Evolutionary conservation across 495 filamentous ascomycete genomes (phyloP).

Genomic region (Trichodelitschia bisporula): DNA sequence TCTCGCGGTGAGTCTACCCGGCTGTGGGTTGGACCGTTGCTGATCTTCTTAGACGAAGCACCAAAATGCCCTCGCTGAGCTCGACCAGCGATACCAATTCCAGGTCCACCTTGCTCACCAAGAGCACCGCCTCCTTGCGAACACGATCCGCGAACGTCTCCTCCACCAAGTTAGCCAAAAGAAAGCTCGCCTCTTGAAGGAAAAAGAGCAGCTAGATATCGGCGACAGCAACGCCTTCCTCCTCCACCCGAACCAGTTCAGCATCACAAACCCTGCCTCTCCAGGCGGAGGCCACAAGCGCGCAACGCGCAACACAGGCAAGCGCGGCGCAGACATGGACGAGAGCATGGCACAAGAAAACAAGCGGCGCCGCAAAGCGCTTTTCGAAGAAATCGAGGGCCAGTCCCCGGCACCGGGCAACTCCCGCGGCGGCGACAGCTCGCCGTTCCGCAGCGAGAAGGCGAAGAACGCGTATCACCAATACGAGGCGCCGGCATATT

Average conservation of each 20-base stretch:
- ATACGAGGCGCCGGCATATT: slow-evolving; percentile 29
- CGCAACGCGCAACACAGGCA: slow-evolving; percentile 58
- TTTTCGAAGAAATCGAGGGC: slow-evolving; percentile 38
- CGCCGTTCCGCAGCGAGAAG: slow-evolving; percentile 27
- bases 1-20: slow-evolving; percentile 36
- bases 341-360: slow-evolving; percentile 49
- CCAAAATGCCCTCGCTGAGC: slow-evolving; percentile 25
- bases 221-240: slow-evolving; percentile 70
- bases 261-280: slow-evolving; percentile 36
- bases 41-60: slow-evolving; percentile 13
- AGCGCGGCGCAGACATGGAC: slow-evolving; percentile 35
- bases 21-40: slow-evolving; percentile 1
- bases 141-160: slow-evolving; percentile 63
- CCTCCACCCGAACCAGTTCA: slow-evolving; percentile 80
- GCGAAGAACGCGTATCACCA: slow-evolving; percentile 27
- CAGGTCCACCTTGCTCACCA: slow-evolving; percentile 50
- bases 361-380: slow-evolving; percentile 46
- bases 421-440: slow-evolving; percentile 7
- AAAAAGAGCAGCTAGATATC: slow-evolving; percentile 78
- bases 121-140: slow-evolving; percentile 53
- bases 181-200: slow-evolving; percentile 49
- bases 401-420: slow-evolving; percentile 9
- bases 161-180: slow-evolving; percentile 53
- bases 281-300: slow-evolving; percentile 60
- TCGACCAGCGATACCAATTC: slow-evolving; percentile 28